Percentiles rank a stretch among this genome's conserved stretches.
Conservation (phyloP, 2,329 filamentous ascomycete genomes). For the Thielaviopsis euricoi region DNA sequence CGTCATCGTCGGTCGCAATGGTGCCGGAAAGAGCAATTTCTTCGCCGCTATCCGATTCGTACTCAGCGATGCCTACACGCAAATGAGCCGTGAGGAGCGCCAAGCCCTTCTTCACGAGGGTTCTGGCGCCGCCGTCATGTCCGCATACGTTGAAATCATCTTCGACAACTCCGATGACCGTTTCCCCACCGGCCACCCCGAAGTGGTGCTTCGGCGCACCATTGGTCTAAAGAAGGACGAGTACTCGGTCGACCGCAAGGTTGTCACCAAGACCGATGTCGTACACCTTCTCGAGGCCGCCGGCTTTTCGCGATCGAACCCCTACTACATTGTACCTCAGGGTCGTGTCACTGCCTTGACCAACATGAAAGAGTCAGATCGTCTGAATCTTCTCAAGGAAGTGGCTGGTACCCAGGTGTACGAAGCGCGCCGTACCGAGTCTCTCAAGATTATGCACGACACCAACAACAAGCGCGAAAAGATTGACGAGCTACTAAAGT, state of each 20-base stretch:
- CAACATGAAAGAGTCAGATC: conserved; percentile 95
- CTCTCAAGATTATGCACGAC: conserved; percentile 90
- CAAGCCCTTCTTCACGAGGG: conserved; percentile 95
- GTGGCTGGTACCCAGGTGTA: conserved; percentile 98
- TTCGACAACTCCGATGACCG: conserved; percentile 96
- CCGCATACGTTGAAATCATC: conserved; percentile 97
- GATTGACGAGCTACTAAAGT: conserved; percentile 81
- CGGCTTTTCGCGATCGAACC: conserved; percentile 91
- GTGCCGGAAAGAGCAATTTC: conserved; percentile 98
- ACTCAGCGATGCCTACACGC: conserved; percentile 90
- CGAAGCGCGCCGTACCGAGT: conserved; percentile 79
- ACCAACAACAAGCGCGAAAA: conserved; percentile 89
- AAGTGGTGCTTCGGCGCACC: conserved; percentile 79
- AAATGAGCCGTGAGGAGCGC: conserved; percentile 89
- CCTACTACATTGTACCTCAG: conserved; percentile 97
- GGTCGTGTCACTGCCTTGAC: conserved; percentile 89
- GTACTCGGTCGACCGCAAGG: conserved; percentile 94
- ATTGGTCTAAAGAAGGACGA: conserved; percentile 98
- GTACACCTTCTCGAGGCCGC: conserved; percentile 91
- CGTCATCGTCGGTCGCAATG: conserved; percentile 97
- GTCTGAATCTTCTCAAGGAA: conserved; percentile 81
- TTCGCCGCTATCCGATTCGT: conserved; percentile 98
- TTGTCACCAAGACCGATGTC: conserved; percentile 84
- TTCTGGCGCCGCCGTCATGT: conserved; percentile 94
- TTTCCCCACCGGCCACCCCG: conserved; percentile 82